phyloP scores from a whole-genome alignment of 1,284 basidiomycete genomes.

The Pulveroboletus ridleyi region DNA sequence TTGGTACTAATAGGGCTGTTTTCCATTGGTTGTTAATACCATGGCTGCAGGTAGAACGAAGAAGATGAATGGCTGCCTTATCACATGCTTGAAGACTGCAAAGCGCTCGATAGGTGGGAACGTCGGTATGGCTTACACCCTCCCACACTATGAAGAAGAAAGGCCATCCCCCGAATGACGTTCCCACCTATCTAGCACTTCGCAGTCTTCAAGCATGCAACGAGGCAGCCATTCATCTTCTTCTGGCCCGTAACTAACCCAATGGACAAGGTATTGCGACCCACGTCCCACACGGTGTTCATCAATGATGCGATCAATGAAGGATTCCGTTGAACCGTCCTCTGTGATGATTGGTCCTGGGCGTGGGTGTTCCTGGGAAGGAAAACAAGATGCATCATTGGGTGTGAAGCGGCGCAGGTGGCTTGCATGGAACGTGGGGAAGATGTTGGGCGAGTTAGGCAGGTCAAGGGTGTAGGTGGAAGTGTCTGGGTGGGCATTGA shows the following conservation, averaged over 20 bases:
- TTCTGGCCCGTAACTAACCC: neutral
- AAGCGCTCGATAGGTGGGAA: too few species aligned
- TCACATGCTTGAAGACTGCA: too few species aligned
- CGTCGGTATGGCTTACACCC: too few species aligned
- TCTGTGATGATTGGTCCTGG: neutral
- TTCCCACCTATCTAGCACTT: neutral
- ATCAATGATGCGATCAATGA: neutral
- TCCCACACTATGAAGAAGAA: too few species aligned
- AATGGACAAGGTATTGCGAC: neutral
- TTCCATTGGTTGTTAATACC: too few species aligned
- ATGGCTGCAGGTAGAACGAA: too few species aligned
- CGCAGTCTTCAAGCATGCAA: neutral
- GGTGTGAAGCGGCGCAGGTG: neutral
- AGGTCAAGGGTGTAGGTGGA: neutral
- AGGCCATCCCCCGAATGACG: too few species aligned
- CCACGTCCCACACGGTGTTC: rapidly evolving
- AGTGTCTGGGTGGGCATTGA: rapidly evolving
- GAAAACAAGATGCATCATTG: neutral
- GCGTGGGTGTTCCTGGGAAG: neutral
- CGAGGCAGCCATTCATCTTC: neutral
- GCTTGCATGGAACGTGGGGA: neutral
- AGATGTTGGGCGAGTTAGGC: neutral
- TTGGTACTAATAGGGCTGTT: too few species aligned
- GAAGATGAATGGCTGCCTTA: too few species aligned
- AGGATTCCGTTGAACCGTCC: neutral